Evolutionary conservation across 441 rosid species (phyloP).

Genomic region (California macrophylla): DNA sequence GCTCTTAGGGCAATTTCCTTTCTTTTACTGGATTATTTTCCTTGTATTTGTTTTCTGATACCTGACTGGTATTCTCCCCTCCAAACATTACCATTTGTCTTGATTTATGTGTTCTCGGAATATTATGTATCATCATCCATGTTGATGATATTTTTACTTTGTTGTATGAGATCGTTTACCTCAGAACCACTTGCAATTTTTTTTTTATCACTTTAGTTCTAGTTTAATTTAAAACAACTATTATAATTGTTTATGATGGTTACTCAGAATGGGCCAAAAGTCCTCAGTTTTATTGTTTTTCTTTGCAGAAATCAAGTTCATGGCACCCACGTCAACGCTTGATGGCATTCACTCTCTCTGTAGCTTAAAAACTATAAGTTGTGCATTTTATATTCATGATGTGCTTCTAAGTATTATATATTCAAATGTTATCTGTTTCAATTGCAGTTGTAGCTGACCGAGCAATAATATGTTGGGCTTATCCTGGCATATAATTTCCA

Average conservation of each 20-base stretch:
- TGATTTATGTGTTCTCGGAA: neutral
- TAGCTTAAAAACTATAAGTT: neutral
- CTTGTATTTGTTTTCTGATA: neutral
- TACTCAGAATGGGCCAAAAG: neutral
- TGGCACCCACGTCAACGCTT: neutral
- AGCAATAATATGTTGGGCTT: neutral
- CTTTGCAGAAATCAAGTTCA: neutral
- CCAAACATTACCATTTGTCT: neutral
- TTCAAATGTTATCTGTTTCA: too few species aligned
- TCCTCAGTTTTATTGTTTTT: neutral
- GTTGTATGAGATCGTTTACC: neutral
- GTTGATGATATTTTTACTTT: neutral
- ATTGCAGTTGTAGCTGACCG: neutral
- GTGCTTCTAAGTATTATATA: too few species aligned
- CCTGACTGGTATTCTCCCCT: neutral
- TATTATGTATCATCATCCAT: neutral
- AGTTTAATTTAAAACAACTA: neutral
- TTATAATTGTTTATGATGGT: neutral
- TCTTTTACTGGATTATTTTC: neutral
- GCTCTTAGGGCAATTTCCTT: neutral
- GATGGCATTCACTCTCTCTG: neutral
- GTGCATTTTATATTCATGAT: neutral
- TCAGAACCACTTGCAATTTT: neutral
- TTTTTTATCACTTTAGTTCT: neutral
- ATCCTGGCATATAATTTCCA: neutral